These are phyloP conservation scores for Parvularia atlantis DNA, from an alignment of 78 protist genomes.

Conservation along the genomic window DNA sequence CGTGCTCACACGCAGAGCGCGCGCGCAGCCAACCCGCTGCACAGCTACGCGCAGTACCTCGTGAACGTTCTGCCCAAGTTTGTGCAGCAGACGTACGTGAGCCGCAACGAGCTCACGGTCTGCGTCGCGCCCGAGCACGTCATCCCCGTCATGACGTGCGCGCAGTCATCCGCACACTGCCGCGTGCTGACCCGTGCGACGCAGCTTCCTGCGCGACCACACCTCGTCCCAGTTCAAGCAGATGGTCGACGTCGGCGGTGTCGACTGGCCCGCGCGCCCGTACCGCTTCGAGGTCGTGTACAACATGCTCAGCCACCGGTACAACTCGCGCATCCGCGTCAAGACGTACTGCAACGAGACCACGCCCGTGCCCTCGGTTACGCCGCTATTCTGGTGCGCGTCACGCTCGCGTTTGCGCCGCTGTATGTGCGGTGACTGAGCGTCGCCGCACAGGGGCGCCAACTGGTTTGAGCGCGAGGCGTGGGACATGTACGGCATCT, in stretches of 20 bases:
- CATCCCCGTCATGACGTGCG: not conserved
- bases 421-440: too few relatives aligned
- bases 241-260: slow-evolving; percentile 19
- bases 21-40: too few relatives aligned
- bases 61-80: slow-evolving; percentile 5
- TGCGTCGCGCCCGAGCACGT: slow-evolving; percentile 1
- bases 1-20: too few relatives aligned
- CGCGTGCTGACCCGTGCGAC: too few relatives aligned
- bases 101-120: not conserved
- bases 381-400: not conserved
- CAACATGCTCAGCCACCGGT: slow-evolving; percentile 21
- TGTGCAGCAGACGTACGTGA: slow-evolving; percentile 12
- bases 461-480: slow-evolving; percentile 58
- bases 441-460: too few relatives aligned
- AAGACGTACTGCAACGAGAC: slow-evolving; percentile 20
- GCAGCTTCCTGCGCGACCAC: slow-evolving; percentile 18
- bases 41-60: slow-evolving; percentile 4
- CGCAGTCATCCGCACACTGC: too few relatives aligned
- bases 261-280: slow-evolving; percentile 24
- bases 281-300: slow-evolving; percentile 43
- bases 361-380: slow-evolving; percentile 16
- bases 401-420: too few relatives aligned
- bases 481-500: slow-evolving; percentile 67
- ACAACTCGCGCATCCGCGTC: slow-evolving; percentile 34
- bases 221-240: slow-evolving; percentile 17